Base-by-base conservation (phyloP, 768 basidiomycete species). In the Lactarius akahatsu region DNA sequence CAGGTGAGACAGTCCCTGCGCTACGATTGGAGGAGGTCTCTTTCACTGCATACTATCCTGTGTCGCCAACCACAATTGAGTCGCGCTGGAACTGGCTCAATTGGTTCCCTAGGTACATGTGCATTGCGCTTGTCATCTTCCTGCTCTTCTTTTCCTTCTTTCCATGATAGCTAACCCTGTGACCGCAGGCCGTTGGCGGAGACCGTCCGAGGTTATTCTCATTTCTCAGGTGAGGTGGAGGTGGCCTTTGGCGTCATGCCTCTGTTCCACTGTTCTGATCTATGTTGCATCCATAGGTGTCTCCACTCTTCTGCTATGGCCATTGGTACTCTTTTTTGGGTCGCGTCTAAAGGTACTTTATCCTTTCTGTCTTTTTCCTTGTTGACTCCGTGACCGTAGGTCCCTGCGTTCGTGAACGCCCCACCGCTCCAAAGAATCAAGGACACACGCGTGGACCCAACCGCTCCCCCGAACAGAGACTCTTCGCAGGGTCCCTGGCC, bases 401-500 rank as follows among this genome's bases (percentile, higher is more conserved):
- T 68, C 7, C 69, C 67, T 11, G 66, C 61, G 20, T 60, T 68
- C 43, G n/a, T 34, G 36, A 70, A 68, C 15, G 59, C 62, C 18
- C 57, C 63, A 34, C 67, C 63, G 4, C 57, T 70, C 28, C 69
- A 52, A n/a, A 43, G 10, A 61, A 57, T n/a, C 10, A 6, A 20
- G 13, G 3, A 34, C 8, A n/a, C 20, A n/a, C 1, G 16, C 13
- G 52, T 28, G 23, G 32, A 54, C 28, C 20, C 36, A 7, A 36
- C 13, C 15, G 2, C 45, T 26, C 13, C 1, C 40, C 52, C 30
- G 11, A 26, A 45, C 40, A 50, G 20, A 34, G 43, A 52, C 23
- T 54, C 38, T 36, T n/a, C 65, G 30, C 26, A 45, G 6, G 26
- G 11, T n/a, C 81, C 82, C 57, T 91, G 90, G 90, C 90, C 91